Conservation (phyloP, 2,329 filamentous ascomycete species). For the Myrmaecium sp. region DNA sequence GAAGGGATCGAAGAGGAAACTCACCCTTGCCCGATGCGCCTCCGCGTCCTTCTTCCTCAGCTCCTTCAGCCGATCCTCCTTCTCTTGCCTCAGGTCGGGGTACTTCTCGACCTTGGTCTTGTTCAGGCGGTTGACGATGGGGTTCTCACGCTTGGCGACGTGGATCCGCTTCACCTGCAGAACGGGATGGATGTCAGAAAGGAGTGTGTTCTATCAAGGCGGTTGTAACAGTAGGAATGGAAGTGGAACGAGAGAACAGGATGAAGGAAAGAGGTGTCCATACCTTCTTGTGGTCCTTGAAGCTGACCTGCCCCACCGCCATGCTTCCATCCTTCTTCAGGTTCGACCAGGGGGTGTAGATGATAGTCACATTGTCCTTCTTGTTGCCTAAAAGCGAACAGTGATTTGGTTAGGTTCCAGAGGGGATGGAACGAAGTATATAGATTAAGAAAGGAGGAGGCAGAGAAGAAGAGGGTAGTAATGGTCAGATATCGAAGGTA, state of each 20-base stretch:
- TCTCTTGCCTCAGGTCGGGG: constrained; percentile 68
- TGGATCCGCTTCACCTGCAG: constrained; percentile 60
- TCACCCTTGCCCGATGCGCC: constrained; percentile 43
- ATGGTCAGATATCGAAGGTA: not conserved
- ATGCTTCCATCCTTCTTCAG: constrained; percentile 90
- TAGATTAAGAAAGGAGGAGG: not conserved
- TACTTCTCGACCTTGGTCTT: constrained; percentile 86
- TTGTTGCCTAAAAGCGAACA: constrained; percentile 56
- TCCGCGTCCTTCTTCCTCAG: constrained; percentile 56
- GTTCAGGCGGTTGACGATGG: constrained; percentile 91
- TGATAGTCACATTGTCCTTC: constrained; percentile 90
- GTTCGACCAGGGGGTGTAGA: constrained; percentile 97
- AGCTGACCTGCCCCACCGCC: constrained; percentile 87
- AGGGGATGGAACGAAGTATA: constrained; percentile 1
- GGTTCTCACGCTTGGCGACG: constrained; percentile 66
- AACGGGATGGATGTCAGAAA: not conserved
- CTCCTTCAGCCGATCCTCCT: constrained; percentile 57
- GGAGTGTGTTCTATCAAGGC: no score
- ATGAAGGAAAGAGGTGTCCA: not conserved
- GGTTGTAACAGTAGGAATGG: not conserved
- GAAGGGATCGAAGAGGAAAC: constrained; percentile 6
- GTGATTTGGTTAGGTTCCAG: not conserved
- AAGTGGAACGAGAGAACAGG: not conserved
- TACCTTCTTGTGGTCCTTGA: constrained; percentile 68
- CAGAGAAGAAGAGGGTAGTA: not conserved